A percentile compares a stretch with the other conserved stretches of the same genome.
These are phyloP conservation scores for Globisporangium cederbergense DNA, from an alignment of 352 stramenopile genomes.

Conservation along the genomic window DNA sequence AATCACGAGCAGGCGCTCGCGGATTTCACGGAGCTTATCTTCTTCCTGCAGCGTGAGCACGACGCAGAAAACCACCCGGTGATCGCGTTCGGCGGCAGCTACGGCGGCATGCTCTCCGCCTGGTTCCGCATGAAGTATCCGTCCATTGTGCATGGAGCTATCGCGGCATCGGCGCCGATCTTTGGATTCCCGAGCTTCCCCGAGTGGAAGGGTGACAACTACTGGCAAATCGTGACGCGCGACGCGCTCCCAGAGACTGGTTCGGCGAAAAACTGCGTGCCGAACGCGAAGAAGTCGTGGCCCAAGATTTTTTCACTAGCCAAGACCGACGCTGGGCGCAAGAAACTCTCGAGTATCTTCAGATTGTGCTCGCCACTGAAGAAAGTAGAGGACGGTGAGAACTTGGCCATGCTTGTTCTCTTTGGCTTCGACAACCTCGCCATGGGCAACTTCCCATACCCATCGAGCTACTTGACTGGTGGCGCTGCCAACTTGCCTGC, in stretches of 20 bases:
- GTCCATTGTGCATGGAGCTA: constrained; percentile 86
- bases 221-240: constrained; percentile 80
- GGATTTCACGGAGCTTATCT: constrained; percentile 90
- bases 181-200: constrained; percentile 80
- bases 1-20: constrained; percentile 91
- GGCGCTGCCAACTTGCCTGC: constrained; percentile 73
- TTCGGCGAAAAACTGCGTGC: constrained; percentile 69
- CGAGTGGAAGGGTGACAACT: constrained; percentile 64
- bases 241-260: constrained; percentile 71
- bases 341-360: constrained; percentile 59
- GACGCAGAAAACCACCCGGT: constrained; percentile 74
- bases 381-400: constrained; percentile 38
- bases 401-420: constrained; percentile 69
- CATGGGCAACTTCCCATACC: constrained; percentile 96
- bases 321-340: constrained; percentile 50
- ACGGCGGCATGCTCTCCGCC: constrained; percentile 93
- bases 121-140: constrained; percentile 97
- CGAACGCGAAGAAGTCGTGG: constrained; percentile 83
- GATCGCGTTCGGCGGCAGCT: constrained; percentile 94
- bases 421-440: constrained; percentile 92
- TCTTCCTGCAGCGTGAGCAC: constrained; percentile 76
- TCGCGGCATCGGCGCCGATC: constrained; percentile 93
- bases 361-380: constrained; percentile 60
- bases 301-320: constrained; percentile 67
- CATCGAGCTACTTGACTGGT: constrained; percentile 90